Conservation (phyloP, 306 rosid genomes). For the Castanopsis chinensis region DNA sequence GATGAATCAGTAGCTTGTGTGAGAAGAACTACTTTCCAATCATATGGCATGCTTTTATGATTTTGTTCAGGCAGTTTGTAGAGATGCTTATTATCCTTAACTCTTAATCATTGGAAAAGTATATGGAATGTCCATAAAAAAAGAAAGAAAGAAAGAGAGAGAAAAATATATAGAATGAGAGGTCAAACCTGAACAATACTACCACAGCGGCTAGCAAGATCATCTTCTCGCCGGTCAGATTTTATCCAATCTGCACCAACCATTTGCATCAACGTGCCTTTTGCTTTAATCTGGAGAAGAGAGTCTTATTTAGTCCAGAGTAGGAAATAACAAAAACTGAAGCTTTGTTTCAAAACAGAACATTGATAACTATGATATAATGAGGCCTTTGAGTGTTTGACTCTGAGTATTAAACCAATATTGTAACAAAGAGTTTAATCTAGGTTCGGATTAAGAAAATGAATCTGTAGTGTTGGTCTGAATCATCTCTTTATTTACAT, state of each 20-base stretch:
- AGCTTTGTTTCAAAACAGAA: not conserved
- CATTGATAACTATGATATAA: constrained; percentile 9
- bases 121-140: not conserved
- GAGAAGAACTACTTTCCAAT: not conserved
- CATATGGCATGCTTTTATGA: not conserved
- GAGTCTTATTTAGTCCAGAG: constrained; percentile 2
- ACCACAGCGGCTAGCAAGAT: constrained; percentile 62
- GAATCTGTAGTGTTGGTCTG: not conserved
- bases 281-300: constrained; percentile 61
- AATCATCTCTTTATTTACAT: not conserved
- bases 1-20: constrained; percentile 15
- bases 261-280: constrained; percentile 62
- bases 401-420: not conserved
- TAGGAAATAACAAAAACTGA: not conserved
- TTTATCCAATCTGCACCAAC: constrained; percentile 85
- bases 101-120: not conserved
- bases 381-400: constrained; percentile 7
- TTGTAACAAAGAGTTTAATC: not conserved
- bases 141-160: not conserved
- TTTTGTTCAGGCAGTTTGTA: not conserved
- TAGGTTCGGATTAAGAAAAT: not conserved
- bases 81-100: not conserved
- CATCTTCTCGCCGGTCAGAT: constrained; percentile 62
- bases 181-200: constrained; percentile 70
- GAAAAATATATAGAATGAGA: not conserved